These are phyloP conservation scores for Euphrasia arctica DNA, from an alignment of 305 asterid species.

Conservation along the genomic window DNA sequence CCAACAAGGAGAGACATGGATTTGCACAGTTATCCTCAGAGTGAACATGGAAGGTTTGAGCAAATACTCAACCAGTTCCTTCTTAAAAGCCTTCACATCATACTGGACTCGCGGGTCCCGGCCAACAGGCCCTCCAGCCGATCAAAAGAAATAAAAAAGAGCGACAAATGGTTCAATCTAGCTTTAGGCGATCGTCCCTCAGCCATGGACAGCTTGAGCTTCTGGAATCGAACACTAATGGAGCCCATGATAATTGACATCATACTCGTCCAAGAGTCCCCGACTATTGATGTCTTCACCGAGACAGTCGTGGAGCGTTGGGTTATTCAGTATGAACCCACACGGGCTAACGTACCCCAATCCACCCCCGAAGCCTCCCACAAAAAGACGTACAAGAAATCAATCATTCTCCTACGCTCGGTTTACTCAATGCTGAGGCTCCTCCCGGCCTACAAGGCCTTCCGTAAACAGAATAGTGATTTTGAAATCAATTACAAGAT, in stretches of 20 bases:
- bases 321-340: conserved; percentile 75
- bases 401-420: conserved; percentile 72
- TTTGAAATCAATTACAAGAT: conserved; percentile 87
- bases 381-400: conserved; percentile 81
- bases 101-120: conserved; percentile 91
- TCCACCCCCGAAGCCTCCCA: conserved; percentile 51
- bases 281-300: conserved; percentile 39
- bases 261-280: conserved; percentile 70
- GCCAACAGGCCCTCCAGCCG: conserved; percentile 56
- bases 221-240: conserved; percentile 88
- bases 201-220: conserved; percentile 82
- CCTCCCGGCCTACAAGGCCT: conserved; percentile 91
- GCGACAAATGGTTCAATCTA: conserved; percentile 88
- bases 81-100: conserved; percentile 72
- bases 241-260: conserved; percentile 94
- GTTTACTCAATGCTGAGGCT: conserved; percentile 84
- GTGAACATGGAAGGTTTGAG: conserved; percentile 84
- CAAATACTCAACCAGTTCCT: conserved; percentile 93
- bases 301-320: conserved; percentile 93
- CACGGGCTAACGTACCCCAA: conserved; percentile 58
- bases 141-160: conserved; percentile 62
- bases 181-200: conserved; percentile 87
- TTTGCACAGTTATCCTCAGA: conserved; percentile 58
- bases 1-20: conserved; percentile 45
- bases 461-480: conserved; percentile 64